phyloP scores from a whole-genome alignment of 2,329 filamentous ascomycete genomes.

The Calonectria multiphialidica region DNA sequence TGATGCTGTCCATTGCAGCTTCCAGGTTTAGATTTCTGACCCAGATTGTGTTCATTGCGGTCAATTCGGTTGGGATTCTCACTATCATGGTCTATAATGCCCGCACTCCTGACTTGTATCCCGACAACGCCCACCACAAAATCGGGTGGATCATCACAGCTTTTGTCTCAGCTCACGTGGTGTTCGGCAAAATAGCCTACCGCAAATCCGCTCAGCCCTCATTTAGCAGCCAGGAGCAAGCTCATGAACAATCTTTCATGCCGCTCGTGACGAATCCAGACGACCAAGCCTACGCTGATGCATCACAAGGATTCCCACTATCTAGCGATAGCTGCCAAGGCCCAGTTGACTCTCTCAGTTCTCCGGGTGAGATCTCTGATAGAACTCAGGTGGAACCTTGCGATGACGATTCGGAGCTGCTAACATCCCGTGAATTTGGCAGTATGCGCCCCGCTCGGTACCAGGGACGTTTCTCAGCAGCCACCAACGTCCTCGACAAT shows the following conservation, averaged over 20 bases:
- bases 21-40: neutral
- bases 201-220: neutral
- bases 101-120: neutral
- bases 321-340: neutral
- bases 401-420: neutral
- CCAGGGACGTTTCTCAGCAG: neutral
- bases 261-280: neutral
- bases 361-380: neutral
- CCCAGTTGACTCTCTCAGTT: neutral
- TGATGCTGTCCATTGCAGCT: neutral
- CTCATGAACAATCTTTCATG: neutral
- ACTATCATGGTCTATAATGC: neutral
- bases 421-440: neutral
- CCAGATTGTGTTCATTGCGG: neutral
- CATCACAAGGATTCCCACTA: neutral
- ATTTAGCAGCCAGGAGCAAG: neutral
- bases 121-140: slow-evolving; percentile 7
- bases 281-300: neutral
- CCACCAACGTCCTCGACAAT: neutral
- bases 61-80: neutral
- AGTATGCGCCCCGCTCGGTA: neutral
- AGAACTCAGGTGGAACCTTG: neutral
- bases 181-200: neutral
- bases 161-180: neutral
- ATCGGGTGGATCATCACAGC: neutral